Base-by-base conservation (phyloP, 306 rosid species). In the Trifolium dubium region DNA sequence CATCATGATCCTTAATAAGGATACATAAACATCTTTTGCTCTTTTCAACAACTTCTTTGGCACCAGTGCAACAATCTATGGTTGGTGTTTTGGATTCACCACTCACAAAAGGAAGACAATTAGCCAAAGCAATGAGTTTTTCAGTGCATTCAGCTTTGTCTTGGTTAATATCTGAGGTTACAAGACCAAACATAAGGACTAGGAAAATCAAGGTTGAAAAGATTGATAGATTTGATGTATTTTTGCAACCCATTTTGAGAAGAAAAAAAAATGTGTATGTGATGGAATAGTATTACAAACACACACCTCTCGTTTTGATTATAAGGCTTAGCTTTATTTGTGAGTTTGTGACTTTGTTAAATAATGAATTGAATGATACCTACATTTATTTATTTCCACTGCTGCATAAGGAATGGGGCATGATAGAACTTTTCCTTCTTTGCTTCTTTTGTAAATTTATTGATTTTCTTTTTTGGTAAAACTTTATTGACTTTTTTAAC, bases 61-160 rank as follows among this genome's bases (percentile, higher is more conserved):
- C 76, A 1, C 91, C 96, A 13, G 83, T 75, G 82, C 96, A 92
- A 46, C 98, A 92, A 6, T 92, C 96, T 1, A 87, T 10, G 9
- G 90, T 73, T 4, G 98, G 96, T 19, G 75, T 17, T 67, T 88
- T 85, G 50, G 98, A 85, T 5, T 87, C 78, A 1, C 89, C 90
- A 9, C 72, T 30, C 0, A 84, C 98, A 35, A 85, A 93, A 3
- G 96, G 73, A 30, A 93, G 87, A 76, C 98, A 93, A 0, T 74
- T 56, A 2, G 83, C 86, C 4, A 93, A 78, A 7, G 79, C 82
- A 10, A 86, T 15, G 0, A 93, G 82, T 51, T 93, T 60, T 65
- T 91, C 85, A 0, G 85, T 69, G 59, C 98, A 93, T 11, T 91
- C 89, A 4, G 87, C 80, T 74, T 81, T 85, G 53, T 93, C 98